Evolutionary conservation across 2,329 filamentous ascomycete species (phyloP).

Genomic region (Fonsecaea erecta): DNA sequence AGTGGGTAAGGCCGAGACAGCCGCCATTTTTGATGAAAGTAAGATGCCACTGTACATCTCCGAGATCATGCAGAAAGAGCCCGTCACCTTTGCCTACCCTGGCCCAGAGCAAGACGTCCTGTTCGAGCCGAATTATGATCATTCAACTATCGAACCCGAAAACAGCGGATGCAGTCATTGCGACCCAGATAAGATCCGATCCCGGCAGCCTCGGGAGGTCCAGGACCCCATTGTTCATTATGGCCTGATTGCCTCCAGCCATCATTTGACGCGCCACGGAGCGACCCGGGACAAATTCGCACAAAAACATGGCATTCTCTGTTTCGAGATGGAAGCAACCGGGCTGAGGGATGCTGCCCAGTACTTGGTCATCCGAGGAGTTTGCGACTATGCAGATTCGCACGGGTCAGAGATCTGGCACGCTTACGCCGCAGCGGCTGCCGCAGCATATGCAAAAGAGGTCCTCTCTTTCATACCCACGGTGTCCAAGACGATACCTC

Average conservation of each 20-base stretch:
- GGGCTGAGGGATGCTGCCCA: slow-evolving; percentile 2
- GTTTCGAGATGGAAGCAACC: slow-evolving; percentile 29
- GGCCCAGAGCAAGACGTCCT: slow-evolving; percentile 36
- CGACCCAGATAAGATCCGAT: slow-evolving; percentile 13
- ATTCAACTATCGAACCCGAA: slow-evolving; percentile 25
- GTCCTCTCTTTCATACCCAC: slow-evolving; percentile 17
- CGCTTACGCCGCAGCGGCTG: slow-evolving; percentile 27
- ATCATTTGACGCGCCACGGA: slow-evolving; percentile 26
- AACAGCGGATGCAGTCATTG: slow-evolving; percentile 20
- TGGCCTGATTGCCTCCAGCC: slow-evolving; percentile 36
- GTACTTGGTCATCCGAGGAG: slow-evolving; percentile 28
- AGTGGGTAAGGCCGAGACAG: slow-evolving; percentile 34
- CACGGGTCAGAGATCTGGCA: slow-evolving; percentile 28
- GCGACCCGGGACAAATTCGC: slow-evolving; percentile 28
- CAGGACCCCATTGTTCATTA: slow-evolving; percentile 37
- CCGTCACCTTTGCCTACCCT: slow-evolving; percentile 31
- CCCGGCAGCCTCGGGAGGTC: slow-evolving; percentile 7
- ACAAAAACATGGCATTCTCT: slow-evolving; percentile 26
- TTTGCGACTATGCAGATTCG: slow-evolving; percentile 32
- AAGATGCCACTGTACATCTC: slow-evolving; percentile 13
- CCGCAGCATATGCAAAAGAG: slow-evolving; percentile 31
- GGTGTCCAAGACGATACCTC: slow-evolving; percentile 25
- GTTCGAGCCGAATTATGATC: slow-evolving; percentile 38
- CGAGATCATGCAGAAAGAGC: slow-evolving; percentile 19
- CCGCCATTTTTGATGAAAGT: slow-evolving; percentile 32